Base-by-base conservation (phyloP, 345 rosid genomes). In the Balakata baccata region DNA sequence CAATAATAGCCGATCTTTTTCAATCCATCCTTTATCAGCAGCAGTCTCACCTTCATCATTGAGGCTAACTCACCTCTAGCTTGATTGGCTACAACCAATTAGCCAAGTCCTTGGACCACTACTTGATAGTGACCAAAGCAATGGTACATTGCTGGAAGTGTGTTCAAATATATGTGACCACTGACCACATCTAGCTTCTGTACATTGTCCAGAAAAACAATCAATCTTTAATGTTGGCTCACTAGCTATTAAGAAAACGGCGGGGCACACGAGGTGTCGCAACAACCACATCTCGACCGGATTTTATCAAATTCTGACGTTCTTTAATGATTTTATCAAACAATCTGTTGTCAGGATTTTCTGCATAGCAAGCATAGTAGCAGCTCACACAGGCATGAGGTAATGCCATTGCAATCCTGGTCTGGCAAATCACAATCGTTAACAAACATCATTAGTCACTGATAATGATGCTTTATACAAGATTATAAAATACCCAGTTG, bases 371-470 rank as follows among this genome's bases (percentile, higher is more conserved):
- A 12, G 82, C 89, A 73, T 93, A 93, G 87, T 91, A 96, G 79
- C 99, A 90, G 80, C 95, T 86, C 84, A 91, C 96, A 66, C 97
- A 96, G 49, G 98, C 99, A 49, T 91, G 95, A 11, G 97, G 98
- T 85, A 93, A 53, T 80, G 97, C 98, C 99, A 93, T 96, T 14
- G 98, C 87, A 58, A 96, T 96, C 88, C 98, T 90, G 0, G 97
- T 89, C 98, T 94, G 95, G 13, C 46, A 8, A 51, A 73, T 51
- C 64, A 57, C 57, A 71, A 50, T 73, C 25, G 56, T 43, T 20
- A 71, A 49, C 39, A 59, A 56, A 41, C 57, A 39, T 60, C 43
- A 47, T 71, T 53, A 65, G 74, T 66, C 76, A 51, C 46, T 61
- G 60, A 68, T 57, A 20, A 9, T 47, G 34, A 56, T 22, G 38